These are phyloP conservation scores for Coccomyxa sp. DNA, from an alignment of 139 green algal genomes.

Conservation along the genomic window DNA sequence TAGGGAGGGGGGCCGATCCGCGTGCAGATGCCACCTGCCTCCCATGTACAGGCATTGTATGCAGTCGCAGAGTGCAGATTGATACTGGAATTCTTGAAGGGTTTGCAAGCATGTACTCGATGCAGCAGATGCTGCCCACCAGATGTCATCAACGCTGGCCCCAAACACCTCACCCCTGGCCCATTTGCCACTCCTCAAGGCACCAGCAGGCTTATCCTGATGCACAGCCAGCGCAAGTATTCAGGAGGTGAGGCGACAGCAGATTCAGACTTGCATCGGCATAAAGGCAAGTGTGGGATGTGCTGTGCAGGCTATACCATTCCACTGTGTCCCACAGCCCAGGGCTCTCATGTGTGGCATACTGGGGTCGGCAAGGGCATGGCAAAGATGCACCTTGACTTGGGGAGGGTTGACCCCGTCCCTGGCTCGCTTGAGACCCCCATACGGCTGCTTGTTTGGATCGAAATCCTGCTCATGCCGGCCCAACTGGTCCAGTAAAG, in stretches of 20 bases:
- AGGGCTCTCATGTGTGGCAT: too few species aligned
- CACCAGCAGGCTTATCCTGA: neutral
- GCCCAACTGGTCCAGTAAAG: neutral
- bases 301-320: too few species aligned
- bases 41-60: neutral
- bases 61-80: neutral
- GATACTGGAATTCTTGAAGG: too few species aligned
- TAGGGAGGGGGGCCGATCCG: neutral
- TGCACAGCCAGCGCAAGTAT: neutral
- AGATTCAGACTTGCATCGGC: neutral
- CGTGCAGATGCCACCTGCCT: neutral
- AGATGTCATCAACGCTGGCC: slow-evolving; percentile 46
- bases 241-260: neutral
- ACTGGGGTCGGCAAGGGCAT: too few species aligned
- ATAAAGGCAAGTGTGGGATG: too few species aligned
- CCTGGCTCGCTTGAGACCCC: neutral
- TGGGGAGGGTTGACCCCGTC: too few species aligned
- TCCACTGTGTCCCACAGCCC: too few species aligned
- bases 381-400: too few species aligned
- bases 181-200: neutral
- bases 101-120: neutral
- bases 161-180: slow-evolving; percentile 30
- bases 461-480: neutral
- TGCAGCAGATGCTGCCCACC: neutral
- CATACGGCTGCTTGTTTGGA: neutral